Base-by-base conservation (phyloP, 2,329 filamentous ascomycete genomes). In the Diaporthe aspalathi region DNA sequence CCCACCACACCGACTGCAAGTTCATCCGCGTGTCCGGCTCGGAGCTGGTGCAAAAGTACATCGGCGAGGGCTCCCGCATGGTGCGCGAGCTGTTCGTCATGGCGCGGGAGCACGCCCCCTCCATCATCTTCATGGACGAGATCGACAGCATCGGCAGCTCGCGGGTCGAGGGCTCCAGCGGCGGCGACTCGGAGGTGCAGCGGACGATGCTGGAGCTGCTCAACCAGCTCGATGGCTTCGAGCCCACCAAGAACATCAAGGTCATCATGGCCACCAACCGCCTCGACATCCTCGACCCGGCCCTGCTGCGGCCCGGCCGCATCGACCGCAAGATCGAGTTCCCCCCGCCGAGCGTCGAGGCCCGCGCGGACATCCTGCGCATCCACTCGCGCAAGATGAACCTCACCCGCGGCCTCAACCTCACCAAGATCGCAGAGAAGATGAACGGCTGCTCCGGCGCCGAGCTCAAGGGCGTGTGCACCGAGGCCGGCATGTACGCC, bases 111-210 rank as follows among this genome's bases (percentile, higher is more conserved):
- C 96, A 99, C 78, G 96, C 96, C 1, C 96, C 96, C 27, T 97
- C 94, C 76, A 99, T 99, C 84, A 99, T 99, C 83, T 99, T 99
- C 87, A 99, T 99, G 96, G 96, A 99, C 82, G 96, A 99, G 84
- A 98, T 99, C 83, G 96, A 99, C 86, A 97, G 94, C 76, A 99
- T 99, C 83, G 96, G 96, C 74, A 98, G 95, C 43, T 97, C 94
- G 73, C 93, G 96, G 83, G 95, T 99, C 68, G 96, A 99, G 81
- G 95, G 95, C 32, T 97, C 93, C 71, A 97, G 94, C 24, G 95
- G 95, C 67, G 96, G 96, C 79, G 96, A 99, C 80, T 98, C 95
- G 1, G 96, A 99, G 83, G 96, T 99, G 67, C 96, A 99, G 85
- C 92, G 96, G 78, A 99, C 96, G 60, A 99, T 99, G 96, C 85